Evolutionary conservation across 495 filamentous ascomycete genomes (phyloP), one percentile per base, ranked within the genome.

Genomic region (Hypoxylon perforatum): DNA sequence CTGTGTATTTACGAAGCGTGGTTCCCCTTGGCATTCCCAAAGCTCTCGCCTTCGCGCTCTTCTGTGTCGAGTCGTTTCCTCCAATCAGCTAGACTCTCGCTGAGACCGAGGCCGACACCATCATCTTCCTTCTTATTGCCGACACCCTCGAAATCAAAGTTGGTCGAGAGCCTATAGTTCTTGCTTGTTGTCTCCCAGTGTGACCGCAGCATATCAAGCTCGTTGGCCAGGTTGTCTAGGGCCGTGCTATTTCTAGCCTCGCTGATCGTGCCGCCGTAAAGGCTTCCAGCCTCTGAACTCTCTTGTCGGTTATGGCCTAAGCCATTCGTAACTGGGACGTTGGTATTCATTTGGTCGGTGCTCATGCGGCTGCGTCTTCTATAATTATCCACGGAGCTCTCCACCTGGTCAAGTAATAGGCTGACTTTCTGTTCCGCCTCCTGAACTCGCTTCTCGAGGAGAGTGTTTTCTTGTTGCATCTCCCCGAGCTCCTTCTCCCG

Each of bases 141-240:
- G 15, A 65, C 38, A 56, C 85, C 81, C 62, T 97, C 94, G 63
- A 95, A 90, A 71, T 97, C 94, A 70, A 96, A 94, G 12, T 86
- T 81, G 67, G 88, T 94, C 75, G 91, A 94, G 44, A 96, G 80
- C 14, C 94, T 89, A 73, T 97, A 97, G 65, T 90, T 94, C 77
- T 94, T 94, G 78, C 94, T 97, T 39, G 93, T 97, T 45, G 90
- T 90, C 77, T 98, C 94, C 94, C 96, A 98, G 61, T 97, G 95
- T 30, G 81, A 89, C 30, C 94, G 88, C 38, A 98, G 83, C 15
- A 90, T 86, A 57, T 99, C 95, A 4, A 99, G 86, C 77, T 99
- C 95, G 52, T 87, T 90, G 18, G 96, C 94, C 3, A 99, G 85
- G 42, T 89, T 93, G 73, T 98, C 95, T 8, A 99, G 83, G 15